Evolutionary conservation across 2,329 filamentous ascomycete species (phyloP), one percentile per base, ranked within the genome.

Genomic region (Sclerotinia minor): DNA sequence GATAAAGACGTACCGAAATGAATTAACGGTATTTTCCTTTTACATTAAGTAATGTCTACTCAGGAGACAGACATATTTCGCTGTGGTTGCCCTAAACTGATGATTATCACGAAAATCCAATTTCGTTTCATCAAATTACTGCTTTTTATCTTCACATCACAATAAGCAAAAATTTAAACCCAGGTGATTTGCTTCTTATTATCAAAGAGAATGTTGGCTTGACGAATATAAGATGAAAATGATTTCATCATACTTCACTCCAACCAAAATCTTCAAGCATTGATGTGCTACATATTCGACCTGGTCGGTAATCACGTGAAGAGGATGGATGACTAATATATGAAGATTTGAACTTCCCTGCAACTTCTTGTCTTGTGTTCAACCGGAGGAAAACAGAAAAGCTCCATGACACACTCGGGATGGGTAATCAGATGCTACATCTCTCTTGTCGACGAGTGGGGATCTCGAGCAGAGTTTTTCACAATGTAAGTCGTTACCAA

Each of bases 41-140:
- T 49, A 32, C 29, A 52, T 52, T 50, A 41, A 59, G 11, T 35
- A 35, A 26, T 32, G 11, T 66, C 53, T 50, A 53, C 32, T 53
- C 35, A 60, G 8, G 24, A 55, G 50, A 55, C 21, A 44, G 24
- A 54, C 6, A n/a, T 41, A 26, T 35, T 41, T 38, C n/a, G 19
- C 38, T n/a, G 50, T 55, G 26, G 15, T 52, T 64, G n/a, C 58
- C 9, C 35, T 47, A 26, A 59, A 41, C 35, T n/a, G 44, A 60
- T 52, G 35, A 44, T 21, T 53, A 60, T 66, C 45, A 38, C n/a
- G 44, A 44, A 24, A 41, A 66, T 60, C 55, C 54, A 66, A 60
- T 61, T 61, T 66, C 55, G 44, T 50, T 61, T 49, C 32, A 19
- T 17, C n/a, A 66, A 60, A 32, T 53, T 24, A 29, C 47, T 24